Conservation (phyloP, 2,329 filamentous ascomycete genomes). For the Cordyceps pruinosa region DNA sequence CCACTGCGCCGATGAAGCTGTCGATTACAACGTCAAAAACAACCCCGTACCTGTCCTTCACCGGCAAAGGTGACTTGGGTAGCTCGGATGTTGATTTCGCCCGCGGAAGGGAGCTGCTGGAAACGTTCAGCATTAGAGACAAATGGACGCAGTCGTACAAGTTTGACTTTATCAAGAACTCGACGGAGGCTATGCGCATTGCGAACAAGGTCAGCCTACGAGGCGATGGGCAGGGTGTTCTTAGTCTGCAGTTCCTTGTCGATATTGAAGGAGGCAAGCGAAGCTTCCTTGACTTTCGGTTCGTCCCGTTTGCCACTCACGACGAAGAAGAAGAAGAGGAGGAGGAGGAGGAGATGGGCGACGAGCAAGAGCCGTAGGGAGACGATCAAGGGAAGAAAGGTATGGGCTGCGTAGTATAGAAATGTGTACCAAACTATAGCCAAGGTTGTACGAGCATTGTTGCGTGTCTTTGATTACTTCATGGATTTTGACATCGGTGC, state of each 20-base stretch:
- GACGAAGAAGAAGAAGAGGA: constrained; percentile 43
- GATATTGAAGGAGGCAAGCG: constrained; percentile 65
- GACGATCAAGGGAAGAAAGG: neutral
- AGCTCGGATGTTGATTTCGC: constrained; percentile 61
- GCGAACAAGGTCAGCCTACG: constrained; percentile 89
- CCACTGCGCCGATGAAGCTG: constrained; percentile 65
- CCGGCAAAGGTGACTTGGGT: constrained; percentile 51
- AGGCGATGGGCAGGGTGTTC: constrained; percentile 79
- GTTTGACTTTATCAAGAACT: constrained; percentile 78
- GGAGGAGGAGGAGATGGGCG: constrained; percentile 17
- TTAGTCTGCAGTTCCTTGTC: constrained; percentile 95
- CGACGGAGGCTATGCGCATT: constrained; percentile 84
- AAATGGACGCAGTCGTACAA: constrained; percentile 69
- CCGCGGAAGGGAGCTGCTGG: constrained; percentile 59
- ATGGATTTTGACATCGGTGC: neutral
- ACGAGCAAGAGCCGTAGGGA: constrained; percentile 1
- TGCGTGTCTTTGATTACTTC: neutral
- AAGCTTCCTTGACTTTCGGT: constrained; percentile 76
- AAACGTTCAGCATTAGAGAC: constrained; percentile 62
- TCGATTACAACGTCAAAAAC: constrained; percentile 58
- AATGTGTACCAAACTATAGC: neutral
- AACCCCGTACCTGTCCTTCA: constrained; percentile 68
- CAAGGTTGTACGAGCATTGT: neutral
- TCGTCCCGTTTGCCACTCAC: constrained; percentile 64
- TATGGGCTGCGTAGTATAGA: neutral